Evolutionary conservation across 2,329 filamentous ascomycete species (phyloP).

Genomic region (Phialemoniopsis sp.): DNA sequence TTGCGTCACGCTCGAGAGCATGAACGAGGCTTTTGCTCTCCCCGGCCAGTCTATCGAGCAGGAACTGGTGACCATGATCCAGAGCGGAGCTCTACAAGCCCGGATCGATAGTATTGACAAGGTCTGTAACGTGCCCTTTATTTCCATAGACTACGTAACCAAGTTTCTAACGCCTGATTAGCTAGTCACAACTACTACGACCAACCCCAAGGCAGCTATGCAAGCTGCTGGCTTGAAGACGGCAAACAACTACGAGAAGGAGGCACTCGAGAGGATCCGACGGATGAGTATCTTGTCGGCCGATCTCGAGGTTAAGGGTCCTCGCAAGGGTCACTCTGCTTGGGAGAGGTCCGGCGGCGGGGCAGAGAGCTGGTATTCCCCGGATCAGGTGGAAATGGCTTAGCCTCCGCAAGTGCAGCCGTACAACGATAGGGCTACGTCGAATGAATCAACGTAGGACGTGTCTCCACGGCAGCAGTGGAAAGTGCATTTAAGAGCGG

Average conservation of each 20-base stretch:
- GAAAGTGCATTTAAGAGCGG: too few relatives aligned
- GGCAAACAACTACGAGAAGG: constrained; percentile 67
- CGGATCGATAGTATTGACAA: constrained; percentile 81
- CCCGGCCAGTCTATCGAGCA: constrained; percentile 60
- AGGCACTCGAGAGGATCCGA: constrained; percentile 71
- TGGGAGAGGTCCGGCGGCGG: neutral
- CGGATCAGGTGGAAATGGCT: too few relatives aligned
- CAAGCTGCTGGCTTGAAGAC: constrained; percentile 66
- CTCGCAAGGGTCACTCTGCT: constrained; percentile 3
- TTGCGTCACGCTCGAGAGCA: constrained; percentile 73
- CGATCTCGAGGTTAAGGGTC: constrained; percentile 63
- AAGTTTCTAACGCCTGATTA: constrained; percentile 18
- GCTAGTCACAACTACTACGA: constrained; percentile 69
- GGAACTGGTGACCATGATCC: constrained; percentile 78
- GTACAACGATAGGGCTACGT: too few relatives aligned
- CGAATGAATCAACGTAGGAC: too few relatives aligned
- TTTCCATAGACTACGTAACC: neutral
- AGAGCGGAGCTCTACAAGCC: constrained; percentile 65
- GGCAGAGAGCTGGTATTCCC: constrained; percentile 4
- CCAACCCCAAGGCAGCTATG: constrained; percentile 62
- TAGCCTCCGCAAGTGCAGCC: too few relatives aligned
- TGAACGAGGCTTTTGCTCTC: constrained; percentile 72
- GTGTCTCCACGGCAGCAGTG: too few relatives aligned
- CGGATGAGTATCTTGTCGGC: constrained; percentile 73
- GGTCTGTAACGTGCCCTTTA: constrained; percentile 31